Evolutionary conservation across 257 asterid genomes (phyloP).

Genomic region (Rauvolfia tetraphylla): DNA sequence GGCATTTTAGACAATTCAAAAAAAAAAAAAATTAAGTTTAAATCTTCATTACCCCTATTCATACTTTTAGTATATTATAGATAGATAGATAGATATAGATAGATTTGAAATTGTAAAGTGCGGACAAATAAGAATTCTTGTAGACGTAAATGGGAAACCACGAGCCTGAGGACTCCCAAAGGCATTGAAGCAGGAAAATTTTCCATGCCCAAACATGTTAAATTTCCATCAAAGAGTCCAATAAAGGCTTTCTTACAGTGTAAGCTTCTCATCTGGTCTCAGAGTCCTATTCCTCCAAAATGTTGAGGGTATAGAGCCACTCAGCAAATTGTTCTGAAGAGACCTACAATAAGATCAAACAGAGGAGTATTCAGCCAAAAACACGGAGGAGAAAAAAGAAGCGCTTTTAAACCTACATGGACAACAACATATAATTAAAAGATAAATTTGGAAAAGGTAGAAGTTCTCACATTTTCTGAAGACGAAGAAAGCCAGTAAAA

Average conservation of each 20-base stretch:
- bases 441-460: neutral
- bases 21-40: no score
- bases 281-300: neutral
- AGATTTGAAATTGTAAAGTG: neutral
- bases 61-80: no score
- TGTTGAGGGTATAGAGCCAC: neutral
- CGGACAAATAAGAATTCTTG: neutral
- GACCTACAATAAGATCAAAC: neutral
- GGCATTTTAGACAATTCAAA: no score
- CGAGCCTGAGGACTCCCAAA: neutral
- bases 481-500: neutral
- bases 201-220: neutral
- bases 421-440: neutral
- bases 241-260: neutral
- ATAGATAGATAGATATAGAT: no score
- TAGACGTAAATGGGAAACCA: neutral
- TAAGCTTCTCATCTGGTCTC: neutral
- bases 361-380: no score
- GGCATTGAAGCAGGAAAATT: neutral
- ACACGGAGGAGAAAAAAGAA: neutral
- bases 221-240: neutral
- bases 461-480: conserved; percentile 3
- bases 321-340: neutral
- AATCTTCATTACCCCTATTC: no score
- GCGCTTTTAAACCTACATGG: neutral